Evolutionary conservation across 345 rosid species (phyloP).

Genomic region (Eucalyptus victrix): DNA sequence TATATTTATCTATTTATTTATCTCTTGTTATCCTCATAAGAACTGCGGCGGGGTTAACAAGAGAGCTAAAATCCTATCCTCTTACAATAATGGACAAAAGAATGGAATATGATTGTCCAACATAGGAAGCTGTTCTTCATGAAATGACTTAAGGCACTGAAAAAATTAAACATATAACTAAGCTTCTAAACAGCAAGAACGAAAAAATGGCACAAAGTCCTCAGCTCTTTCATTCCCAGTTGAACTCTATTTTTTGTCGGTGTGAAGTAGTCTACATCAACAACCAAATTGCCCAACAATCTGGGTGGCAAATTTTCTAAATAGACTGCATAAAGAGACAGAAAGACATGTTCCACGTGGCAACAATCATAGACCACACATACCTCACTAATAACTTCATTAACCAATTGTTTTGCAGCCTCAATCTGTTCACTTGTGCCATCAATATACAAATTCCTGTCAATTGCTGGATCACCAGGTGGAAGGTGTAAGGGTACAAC

Average conservation of each 20-base stretch:
- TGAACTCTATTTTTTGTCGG: background rate
- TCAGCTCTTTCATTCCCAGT: background rate
- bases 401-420: constrained; percentile 78
- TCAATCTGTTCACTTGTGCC: constrained; percentile 89
- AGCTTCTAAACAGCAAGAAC: background rate
- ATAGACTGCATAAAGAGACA: background rate
- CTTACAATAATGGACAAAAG: background rate
- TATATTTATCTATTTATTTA: background rate
- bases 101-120: background rate
- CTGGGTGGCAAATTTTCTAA: background rate
- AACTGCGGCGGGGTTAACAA: background rate
- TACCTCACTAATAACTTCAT: constrained; percentile 98
- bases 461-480: constrained; percentile 78
- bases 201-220: background rate
- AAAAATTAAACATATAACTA: background rate
- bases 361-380: constrained; percentile 16
- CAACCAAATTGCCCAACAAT: background rate
- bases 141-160: background rate
- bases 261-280: background rate
- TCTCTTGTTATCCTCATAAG: background rate
- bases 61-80: background rate
- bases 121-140: background rate
- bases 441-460: constrained; percentile 81
- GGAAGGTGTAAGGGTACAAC: constrained; percentile 96
- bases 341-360: constrained; percentile 1